Evolutionary conservation across 2,329 filamentous ascomycete species (phyloP).

Genomic region (Fusarium ambrosium): DNA sequence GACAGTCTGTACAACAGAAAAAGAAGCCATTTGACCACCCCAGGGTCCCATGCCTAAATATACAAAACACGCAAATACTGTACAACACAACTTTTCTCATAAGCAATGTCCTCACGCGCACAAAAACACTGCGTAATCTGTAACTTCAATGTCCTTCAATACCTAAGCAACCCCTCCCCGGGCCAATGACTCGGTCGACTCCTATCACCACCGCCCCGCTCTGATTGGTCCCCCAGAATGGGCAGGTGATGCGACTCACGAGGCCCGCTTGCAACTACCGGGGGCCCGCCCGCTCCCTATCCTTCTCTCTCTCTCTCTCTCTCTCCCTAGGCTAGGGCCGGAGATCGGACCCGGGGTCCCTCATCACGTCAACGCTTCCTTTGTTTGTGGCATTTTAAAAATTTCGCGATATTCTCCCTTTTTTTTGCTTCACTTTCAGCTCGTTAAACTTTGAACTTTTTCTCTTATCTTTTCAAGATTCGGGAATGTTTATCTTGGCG

Average conservation of each 20-base stretch:
- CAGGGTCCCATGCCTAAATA: not conserved
- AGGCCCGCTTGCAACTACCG: conserved; percentile 43
- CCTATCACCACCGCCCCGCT: not conserved
- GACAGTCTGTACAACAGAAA: not conserved
- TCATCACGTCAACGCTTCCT: conserved; percentile 40
- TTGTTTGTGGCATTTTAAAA: conserved; percentile 18
- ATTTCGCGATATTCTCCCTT: not conserved
- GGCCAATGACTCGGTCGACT: not conserved
- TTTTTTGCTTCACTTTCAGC: not conserved
- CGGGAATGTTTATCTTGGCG: not conserved
- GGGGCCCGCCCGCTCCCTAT: conserved; percentile 16
- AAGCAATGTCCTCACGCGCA: not conserved
- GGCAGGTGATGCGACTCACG: conserved; percentile 47
- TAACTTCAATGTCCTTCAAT: not conserved
- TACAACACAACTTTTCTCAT: not conserved
- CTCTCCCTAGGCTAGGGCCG: conserved; percentile 4
- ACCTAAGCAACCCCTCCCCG: not conserved
- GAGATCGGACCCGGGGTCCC: conserved; percentile 21
- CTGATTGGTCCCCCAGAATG: conserved; percentile 39
- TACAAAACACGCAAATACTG: not conserved
- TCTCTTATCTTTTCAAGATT: not conserved
- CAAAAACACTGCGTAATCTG: not conserved
- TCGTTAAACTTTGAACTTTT: not conserved
- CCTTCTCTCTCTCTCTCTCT: no score
- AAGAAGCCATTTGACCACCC: conserved; percentile 3